A percentile compares a stretch with the other conserved stretches of the same genome.
phyloP scores from a whole-genome alignment of 192 early-diverging fungal genomes.

The Entomortierella parvispora region DNA sequence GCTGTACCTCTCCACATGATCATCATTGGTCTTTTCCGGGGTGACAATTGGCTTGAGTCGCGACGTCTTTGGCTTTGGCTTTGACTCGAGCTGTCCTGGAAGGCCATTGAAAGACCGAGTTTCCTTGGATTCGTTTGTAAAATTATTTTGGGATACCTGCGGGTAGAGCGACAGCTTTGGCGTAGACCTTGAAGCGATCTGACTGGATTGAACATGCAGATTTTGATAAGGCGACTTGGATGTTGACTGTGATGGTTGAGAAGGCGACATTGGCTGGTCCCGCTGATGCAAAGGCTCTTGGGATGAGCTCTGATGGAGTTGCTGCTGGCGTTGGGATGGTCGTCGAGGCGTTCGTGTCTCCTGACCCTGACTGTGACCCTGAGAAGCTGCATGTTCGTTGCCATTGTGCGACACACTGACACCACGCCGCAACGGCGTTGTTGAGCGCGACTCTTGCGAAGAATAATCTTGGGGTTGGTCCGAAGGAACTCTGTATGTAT shows the following conservation, averaged over 20 bases:
- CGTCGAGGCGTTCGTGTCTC: neutral
- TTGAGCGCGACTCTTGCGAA: no score
- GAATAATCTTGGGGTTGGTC: neutral
- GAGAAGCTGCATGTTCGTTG: neutral
- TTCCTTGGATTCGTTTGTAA: constrained; percentile 43
- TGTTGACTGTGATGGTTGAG: neutral
- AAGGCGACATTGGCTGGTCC: neutral
- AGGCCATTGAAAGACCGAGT: constrained; percentile 45
- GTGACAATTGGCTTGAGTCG: constrained; percentile 39
- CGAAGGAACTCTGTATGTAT: constrained; percentile 22
- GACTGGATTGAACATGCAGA: constrained; percentile 32
- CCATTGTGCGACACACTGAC: neutral
- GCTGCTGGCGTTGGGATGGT: neutral
- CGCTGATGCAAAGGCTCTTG: neutral
- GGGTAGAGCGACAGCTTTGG: constrained; percentile 41
- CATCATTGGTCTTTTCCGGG: constrained; percentile 31
- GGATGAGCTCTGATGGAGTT: neutral
- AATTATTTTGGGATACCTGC: constrained; percentile 23
- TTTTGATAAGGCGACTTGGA: constrained; percentile 26
- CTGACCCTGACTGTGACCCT: neutral
- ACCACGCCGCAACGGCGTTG: constrained; percentile 3
- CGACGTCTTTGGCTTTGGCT: constrained; percentile 44
- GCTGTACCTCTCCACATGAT: constrained; percentile 51
- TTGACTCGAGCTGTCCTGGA: constrained; percentile 33
- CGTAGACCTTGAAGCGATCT: constrained; percentile 39